Percentiles rank a stretch among this genome's conserved stretches.
Evolutionary conservation across 495 filamentous ascomycete genomes (phyloP).

Genomic region (Penicillium waksmanii): DNA sequence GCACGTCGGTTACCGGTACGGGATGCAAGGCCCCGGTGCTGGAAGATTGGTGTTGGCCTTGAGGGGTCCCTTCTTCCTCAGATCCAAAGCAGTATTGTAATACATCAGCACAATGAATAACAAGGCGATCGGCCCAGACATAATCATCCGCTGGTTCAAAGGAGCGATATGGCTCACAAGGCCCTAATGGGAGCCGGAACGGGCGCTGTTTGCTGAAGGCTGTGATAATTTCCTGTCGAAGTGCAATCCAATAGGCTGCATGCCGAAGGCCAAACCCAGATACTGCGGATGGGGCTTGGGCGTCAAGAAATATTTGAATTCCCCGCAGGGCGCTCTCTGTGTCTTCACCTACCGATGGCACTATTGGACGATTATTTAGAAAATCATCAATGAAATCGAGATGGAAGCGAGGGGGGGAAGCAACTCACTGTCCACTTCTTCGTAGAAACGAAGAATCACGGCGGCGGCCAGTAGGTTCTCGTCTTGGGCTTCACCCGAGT

Average conservation of each 20-base stretch:
- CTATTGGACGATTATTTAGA: not conserved
- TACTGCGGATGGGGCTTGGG: slow-evolving; percentile 17
- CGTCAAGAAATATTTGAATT: slow-evolving; percentile 20
- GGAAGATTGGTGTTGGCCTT: slow-evolving; percentile 7
- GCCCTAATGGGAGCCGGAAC: slow-evolving; percentile 27
- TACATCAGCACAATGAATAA: slow-evolving; percentile 37
- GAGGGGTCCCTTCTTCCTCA: slow-evolving; percentile 16
- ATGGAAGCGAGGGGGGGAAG: not conserved
- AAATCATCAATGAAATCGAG: not conserved
- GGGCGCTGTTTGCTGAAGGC: slow-evolving; percentile 39
- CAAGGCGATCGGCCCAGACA: slow-evolving; percentile 39
- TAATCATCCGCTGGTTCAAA: slow-evolving; percentile 34
- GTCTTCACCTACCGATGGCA: slow-evolving; percentile 19
- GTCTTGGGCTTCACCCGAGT: slow-evolving; percentile 24
- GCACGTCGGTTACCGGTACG: slow-evolving; percentile 10
- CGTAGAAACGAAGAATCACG: slow-evolving; percentile 39
- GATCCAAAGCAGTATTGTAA: slow-evolving; percentile 33
- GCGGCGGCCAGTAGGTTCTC: slow-evolving; percentile 35
- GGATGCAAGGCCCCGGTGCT: slow-evolving; percentile 13
- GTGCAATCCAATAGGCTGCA: slow-evolving; percentile 39
- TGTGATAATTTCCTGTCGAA: slow-evolving; percentile 43
- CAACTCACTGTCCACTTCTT: slow-evolving; percentile 33
- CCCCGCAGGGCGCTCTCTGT: slow-evolving; percentile 20
- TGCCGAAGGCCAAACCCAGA: slow-evolving; percentile 30
- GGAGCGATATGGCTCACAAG: slow-evolving; percentile 28